Evolutionary conservation across 1,284 basidiomycete species (phyloP).

Genomic region (Trichosporon inkin): DNA sequence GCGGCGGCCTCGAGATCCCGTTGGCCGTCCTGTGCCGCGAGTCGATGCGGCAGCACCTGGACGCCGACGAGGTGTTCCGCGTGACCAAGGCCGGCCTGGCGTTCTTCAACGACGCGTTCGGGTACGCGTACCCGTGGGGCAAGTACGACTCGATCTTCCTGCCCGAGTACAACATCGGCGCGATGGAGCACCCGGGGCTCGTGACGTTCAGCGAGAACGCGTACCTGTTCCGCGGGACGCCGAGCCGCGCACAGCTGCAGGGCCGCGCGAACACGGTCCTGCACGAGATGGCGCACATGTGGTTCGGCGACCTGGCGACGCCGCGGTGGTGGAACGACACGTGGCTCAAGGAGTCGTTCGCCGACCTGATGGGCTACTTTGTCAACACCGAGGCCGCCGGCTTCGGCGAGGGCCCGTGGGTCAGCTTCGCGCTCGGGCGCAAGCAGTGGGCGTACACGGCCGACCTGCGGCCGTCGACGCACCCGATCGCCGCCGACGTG

Average conservation of each 20-base stretch:
- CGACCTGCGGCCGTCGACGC: slow-evolving; percentile 12
- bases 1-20: neutral
- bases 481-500: slow-evolving; percentile 14
- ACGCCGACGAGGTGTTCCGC: slow-evolving; percentile 14
- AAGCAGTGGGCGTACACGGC: slow-evolving; percentile 15
- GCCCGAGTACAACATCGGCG: slow-evolving; percentile 19
- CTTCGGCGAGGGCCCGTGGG: slow-evolving; percentile 7
- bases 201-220: slow-evolving; percentile 13
- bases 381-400: slow-evolving; percentile 12
- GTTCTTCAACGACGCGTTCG: slow-evolving; percentile 11
- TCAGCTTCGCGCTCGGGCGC: slow-evolving; percentile 10
- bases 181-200: slow-evolving; percentile 17
- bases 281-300: slow-evolving; percentile 19
- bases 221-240: slow-evolving; percentile 17
- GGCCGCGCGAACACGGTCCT: slow-evolving; percentile 9
- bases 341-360: slow-evolving; percentile 18
- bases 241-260: slow-evolving; percentile 10
- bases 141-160: slow-evolving; percentile 20
- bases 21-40: slow-evolving; percentile 13
- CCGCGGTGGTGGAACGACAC: slow-evolving; percentile 17
- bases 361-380: slow-evolving; percentile 18
- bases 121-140: slow-evolving; percentile 17
- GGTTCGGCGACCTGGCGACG: slow-evolving; percentile 14
- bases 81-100: slow-evolving; percentile 13
- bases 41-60: slow-evolving; percentile 15